phyloP scores from a whole-genome alignment of 331 rosid genomes.

The Rhamnella rubrinervis region DNA sequence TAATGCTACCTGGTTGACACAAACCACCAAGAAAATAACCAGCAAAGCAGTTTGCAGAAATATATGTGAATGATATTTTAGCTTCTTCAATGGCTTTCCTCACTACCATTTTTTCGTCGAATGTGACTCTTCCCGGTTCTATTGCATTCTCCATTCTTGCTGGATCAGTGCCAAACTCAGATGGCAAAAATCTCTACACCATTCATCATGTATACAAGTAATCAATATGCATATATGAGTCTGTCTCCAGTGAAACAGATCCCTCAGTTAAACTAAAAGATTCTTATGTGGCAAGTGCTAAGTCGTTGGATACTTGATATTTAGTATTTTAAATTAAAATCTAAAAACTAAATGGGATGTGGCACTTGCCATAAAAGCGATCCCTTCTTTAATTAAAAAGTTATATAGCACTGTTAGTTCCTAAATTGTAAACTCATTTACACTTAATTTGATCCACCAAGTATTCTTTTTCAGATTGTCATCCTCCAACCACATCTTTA shows the following conservation, averaged over 20 bases:
- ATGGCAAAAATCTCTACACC: slow-evolving; percentile 65
- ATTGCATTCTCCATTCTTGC: slow-evolving; percentile 63
- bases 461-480: too few species aligned
- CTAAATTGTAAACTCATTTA: too few species aligned
- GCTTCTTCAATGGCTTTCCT: slow-evolving; percentile 70
- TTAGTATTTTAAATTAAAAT: too few species aligned
- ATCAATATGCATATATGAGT: neutral
- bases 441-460: too few species aligned
- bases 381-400: too few species aligned
- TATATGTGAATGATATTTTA: slow-evolving; percentile 58
- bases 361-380: too few species aligned
- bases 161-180: slow-evolving; percentile 73
- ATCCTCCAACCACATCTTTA: too few species aligned
- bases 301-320: too few species aligned
- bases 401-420: too few species aligned
- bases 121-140: slow-evolving; percentile 68
- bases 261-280: too few species aligned
- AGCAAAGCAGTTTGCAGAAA: slow-evolving; percentile 67
- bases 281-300: too few species aligned
- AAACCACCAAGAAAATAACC: slow-evolving; percentile 72
- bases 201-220: neutral
- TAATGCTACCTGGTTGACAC: slow-evolving; percentile 52
- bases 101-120: slow-evolving; percentile 73
- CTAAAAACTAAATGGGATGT: too few species aligned
- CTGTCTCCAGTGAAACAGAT: neutral